phyloP scores from a whole-genome alignment of 331 rosid genomes.

The Acacia pycnantha region DNA sequence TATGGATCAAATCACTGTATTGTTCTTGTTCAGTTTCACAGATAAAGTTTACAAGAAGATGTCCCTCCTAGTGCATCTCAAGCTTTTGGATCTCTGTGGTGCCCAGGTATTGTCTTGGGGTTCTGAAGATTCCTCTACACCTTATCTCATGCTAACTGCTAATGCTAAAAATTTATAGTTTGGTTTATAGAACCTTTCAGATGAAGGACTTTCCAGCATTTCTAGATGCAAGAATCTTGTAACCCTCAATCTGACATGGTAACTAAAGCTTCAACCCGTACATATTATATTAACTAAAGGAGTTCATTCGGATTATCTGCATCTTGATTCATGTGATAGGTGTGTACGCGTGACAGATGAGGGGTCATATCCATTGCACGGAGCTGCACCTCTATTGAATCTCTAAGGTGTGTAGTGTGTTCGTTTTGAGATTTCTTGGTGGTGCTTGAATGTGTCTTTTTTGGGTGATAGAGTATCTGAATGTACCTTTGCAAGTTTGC shows the following conservation, averaged over 20 bases:
- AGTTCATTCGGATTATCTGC: not conserved
- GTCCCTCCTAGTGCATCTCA: conserved; percentile 52
- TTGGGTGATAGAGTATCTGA: not conserved
- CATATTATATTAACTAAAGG: not conserved
- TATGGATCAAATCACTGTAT: conserved; percentile 23
- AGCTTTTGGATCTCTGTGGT: conserved; percentile 75
- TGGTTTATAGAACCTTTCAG: conserved; percentile 67
- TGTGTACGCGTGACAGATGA: conserved; percentile 71
- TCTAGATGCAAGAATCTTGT: conserved; percentile 61
- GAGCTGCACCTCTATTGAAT: conserved; percentile 62
- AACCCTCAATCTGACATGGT: conserved; percentile 84
- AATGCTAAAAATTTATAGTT: not conserved
- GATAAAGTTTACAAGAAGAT: conserved; percentile 65
- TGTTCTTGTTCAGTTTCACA: conserved; percentile 60
- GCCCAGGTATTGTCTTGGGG: conserved; percentile 63
- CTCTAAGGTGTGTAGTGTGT: conserved; percentile 69
- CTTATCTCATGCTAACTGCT: conserved; percentile 25
- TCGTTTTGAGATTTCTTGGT: not conserved
- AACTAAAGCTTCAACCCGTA: conserved; percentile 33
- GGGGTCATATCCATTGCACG: conserved; percentile 59
- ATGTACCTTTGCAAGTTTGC: conserved; percentile 32
- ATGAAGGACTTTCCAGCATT: conserved; percentile 63
- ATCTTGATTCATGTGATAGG: conserved; percentile 50
- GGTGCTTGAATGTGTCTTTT: conserved; percentile 1
- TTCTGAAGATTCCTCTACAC: conserved; percentile 7